Percentiles rank a stretch among this genome's conserved stretches.
Evolutionary conservation across 164 flowering plant species (phyloP).

Genomic region (Vitis rupestris): DNA sequence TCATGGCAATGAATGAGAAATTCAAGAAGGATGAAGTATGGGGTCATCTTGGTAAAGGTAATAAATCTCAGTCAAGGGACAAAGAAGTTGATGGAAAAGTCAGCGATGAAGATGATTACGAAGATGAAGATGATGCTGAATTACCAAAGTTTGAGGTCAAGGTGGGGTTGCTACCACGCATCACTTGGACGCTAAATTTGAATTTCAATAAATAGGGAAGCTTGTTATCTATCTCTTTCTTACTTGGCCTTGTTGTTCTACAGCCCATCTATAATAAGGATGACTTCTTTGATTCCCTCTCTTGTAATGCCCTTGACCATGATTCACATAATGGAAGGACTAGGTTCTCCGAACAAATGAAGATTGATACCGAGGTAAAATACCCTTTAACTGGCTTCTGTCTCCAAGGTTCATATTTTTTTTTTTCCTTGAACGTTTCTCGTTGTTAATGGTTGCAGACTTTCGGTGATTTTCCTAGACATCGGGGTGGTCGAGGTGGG

Average conservation of each 20-base stretch:
- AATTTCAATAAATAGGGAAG: background rate
- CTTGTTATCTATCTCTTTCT: background rate
- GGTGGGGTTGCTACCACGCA: conserved; percentile 21
- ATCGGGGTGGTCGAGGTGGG: conserved; percentile 73
- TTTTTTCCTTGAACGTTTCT: background rate
- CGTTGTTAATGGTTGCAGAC: conserved; percentile 42
- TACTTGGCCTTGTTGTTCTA: conserved; percentile 4
- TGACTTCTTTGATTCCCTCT: conserved; percentile 82
- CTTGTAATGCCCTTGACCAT: conserved; percentile 55
- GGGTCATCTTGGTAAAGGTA: conserved; percentile 81
- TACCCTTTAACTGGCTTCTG: background rate
- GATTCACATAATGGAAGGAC: conserved; percentile 52
- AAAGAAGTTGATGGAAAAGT: conserved; percentile 17
- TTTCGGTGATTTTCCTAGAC: conserved; percentile 70
- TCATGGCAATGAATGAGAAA: conserved; percentile 90
- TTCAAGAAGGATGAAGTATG: conserved; percentile 95
- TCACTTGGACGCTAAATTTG: background rate
- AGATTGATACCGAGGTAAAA: conserved; percentile 73
- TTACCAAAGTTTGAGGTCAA: conserved; percentile 34
- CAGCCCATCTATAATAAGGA: conserved; percentile 85
- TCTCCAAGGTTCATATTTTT: background rate
- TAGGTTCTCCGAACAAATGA: conserved; percentile 69
- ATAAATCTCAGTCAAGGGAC: conserved; percentile 18
- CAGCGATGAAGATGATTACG: conserved; percentile 20
- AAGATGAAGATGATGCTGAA: conserved; percentile 46